Evolutionary conservation across 202 grass and related monocot genomes (phyloP).

Genomic region (Zizania palustris): DNA sequence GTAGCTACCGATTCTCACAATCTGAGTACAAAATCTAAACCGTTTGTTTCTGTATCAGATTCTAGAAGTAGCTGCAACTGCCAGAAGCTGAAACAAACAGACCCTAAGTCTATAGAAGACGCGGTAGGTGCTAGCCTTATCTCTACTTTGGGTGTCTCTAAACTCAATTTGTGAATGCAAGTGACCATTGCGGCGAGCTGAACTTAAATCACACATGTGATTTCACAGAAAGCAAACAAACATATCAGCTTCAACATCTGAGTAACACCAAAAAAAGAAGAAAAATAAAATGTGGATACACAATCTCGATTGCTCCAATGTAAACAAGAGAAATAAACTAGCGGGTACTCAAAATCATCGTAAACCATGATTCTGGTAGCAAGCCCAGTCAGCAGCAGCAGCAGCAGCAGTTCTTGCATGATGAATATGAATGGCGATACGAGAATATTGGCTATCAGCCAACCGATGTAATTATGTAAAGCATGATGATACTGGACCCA

Average conservation of each 20-base stretch:
- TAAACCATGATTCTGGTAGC: constrained; percentile 26
- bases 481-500: constrained; percentile 27
- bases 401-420: constrained; percentile 20
- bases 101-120: too few relatives aligned
- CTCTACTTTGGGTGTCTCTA: too few relatives aligned
- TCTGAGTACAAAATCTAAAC: too few relatives aligned
- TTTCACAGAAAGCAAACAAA: not conserved
- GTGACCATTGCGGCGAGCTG: not conserved
- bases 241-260: not conserved
- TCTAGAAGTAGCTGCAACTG: too few relatives aligned
- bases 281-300: constrained; percentile 4
- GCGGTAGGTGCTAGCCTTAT: too few relatives aligned
- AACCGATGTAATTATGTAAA: constrained; percentile 14
- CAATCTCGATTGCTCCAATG: constrained; percentile 14
- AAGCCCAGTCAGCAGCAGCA: not conserved
- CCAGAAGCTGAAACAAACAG: too few relatives aligned
- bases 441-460: constrained; percentile 32
- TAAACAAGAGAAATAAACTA: constrained; percentile 12
- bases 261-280: not conserved
- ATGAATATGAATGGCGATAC: constrained; percentile 20
- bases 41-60: too few relatives aligned
- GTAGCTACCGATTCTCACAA: too few relatives aligned
- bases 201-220: not conserved
- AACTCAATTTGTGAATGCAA: not conserved
- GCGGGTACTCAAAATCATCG: not conserved